A percentile compares a stretch with the other conserved stretches of the same genome.
Conservation (phyloP, 2,329 filamentous ascomycete species). For the Diaporthe citriasiana region DNA sequence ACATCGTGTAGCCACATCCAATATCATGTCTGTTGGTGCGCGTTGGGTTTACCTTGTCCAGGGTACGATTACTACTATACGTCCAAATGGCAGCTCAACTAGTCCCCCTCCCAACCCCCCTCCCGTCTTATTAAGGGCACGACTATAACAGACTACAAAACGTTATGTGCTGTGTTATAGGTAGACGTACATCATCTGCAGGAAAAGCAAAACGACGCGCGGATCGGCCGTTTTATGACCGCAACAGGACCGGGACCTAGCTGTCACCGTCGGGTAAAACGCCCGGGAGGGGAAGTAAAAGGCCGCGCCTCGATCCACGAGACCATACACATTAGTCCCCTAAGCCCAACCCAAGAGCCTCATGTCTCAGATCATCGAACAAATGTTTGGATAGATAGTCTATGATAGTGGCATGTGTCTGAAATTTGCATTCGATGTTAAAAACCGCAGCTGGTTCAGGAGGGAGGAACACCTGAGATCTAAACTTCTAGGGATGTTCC, state of each 20-base stretch:
- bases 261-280: constrained; percentile 27
- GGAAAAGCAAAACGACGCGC: constrained; percentile 16
- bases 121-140: neutral
- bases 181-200: neutral
- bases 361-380: neutral
- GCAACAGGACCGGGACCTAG: constrained; percentile 20
- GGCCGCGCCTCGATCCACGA: neutral
- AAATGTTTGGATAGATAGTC: neutral
- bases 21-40: neutral
- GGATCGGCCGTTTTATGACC: constrained; percentile 29
- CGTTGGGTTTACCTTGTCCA: neutral
- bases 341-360: neutral
- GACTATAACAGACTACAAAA: constrained; percentile 1
- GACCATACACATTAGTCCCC: neutral
- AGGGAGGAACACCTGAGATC: neutral
- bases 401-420: too few species aligned
- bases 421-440: neutral
- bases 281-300: constrained; percentile 22
- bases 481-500: neutral
- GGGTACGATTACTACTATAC: neutral
- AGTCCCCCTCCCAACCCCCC: neutral
- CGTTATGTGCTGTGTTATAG: neutral
- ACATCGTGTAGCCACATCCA: constrained; percentile 2
- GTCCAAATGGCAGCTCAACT: neutral
- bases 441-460: neutral